Conservation (phyloP, 208 protist species). For the Strigomonas culicis region DNA sequence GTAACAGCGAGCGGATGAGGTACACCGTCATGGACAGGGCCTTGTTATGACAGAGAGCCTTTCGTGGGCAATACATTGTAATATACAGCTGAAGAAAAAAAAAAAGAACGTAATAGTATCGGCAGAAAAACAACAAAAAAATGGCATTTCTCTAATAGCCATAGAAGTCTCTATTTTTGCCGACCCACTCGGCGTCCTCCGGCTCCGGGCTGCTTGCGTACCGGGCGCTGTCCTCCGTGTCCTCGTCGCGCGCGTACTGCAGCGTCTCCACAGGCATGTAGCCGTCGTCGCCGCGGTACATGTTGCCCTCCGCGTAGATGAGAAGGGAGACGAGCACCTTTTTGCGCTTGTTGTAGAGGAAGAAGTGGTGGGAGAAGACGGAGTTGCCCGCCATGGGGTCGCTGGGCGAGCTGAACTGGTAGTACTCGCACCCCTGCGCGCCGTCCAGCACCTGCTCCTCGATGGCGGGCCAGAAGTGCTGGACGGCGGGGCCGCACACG, state of each 20-base stretch:
- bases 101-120: too few species aligned
- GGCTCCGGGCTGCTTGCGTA: slow-evolving; percentile 27
- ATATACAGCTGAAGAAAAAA: not conserved
- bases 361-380: slow-evolving; percentile 64
- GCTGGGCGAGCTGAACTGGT: slow-evolving; percentile 62
- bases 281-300: slow-evolving; percentile 60
- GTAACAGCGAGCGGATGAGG: not conserved
- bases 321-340: slow-evolving; percentile 61
- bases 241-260: slow-evolving; percentile 12
- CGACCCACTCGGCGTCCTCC: slow-evolving; percentile 33
- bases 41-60: not conserved
- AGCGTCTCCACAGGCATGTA: slow-evolving; percentile 14
- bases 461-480: slow-evolving; percentile 54
- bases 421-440: slow-evolving; percentile 61
- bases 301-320: slow-evolving; percentile 58
- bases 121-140: not conserved
- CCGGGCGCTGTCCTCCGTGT: slow-evolving; percentile 17
- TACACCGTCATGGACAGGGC: not conserved
- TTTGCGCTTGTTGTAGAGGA: slow-evolving; percentile 60
- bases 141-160: slow-evolving; percentile 22
- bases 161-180: slow-evolving; percentile 63
- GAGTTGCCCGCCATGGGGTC: slow-evolving; percentile 47
- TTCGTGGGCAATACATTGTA: not conserved
- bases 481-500: slow-evolving; percentile 40
- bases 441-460: slow-evolving; percentile 42